phyloP scores from a whole-genome alignment of 345 rosid species.

The Populus simonii region DNA sequence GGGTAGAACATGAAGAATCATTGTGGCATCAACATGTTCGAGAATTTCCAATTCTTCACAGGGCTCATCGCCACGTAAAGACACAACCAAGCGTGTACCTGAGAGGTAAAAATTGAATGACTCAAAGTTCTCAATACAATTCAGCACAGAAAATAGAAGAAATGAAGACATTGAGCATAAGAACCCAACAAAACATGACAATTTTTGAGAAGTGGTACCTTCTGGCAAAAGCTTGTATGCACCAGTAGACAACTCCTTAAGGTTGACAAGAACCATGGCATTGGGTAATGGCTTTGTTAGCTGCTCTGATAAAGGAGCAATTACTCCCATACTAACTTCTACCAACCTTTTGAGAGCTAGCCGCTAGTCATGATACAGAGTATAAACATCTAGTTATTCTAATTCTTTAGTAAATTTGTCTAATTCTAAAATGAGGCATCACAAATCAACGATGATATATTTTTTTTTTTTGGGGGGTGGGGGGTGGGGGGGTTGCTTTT shows the following conservation, averaged over 20 bases:
- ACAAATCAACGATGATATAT: too few relatives aligned
- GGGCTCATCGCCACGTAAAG: constrained; percentile 79
- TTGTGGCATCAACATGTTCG: constrained; percentile 60
- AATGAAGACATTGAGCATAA: background rate
- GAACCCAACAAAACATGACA: constrained; percentile 5
- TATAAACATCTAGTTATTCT: constrained; percentile 18
- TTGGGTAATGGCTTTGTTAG: constrained; percentile 90
- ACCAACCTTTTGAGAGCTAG: constrained; percentile 89
- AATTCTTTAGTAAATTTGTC: background rate
- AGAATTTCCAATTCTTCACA: constrained; percentile 74
- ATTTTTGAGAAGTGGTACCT: constrained; percentile 47
- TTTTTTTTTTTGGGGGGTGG: background rate
- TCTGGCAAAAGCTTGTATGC: constrained; percentile 95
- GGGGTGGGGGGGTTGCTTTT: background rate
- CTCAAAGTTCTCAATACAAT: constrained; percentile 3
- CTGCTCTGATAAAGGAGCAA: constrained; percentile 89
- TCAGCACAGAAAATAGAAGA: constrained; percentile 3
- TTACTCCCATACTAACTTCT: constrained; percentile 90
- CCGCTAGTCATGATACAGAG: constrained; percentile 48
- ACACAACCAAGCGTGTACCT: constrained; percentile 91
- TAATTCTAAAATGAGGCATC: constrained; percentile 3
- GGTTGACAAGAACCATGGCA: constrained; percentile 89
- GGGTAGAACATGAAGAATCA: constrained; percentile 84
- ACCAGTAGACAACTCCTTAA: constrained; percentile 79
- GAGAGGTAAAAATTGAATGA: constrained; percentile 14